These are phyloP conservation scores for Phaffomyces opuntiae DNA, from an alignment of 805 yeast species.

Conservation along the genomic window DNA sequence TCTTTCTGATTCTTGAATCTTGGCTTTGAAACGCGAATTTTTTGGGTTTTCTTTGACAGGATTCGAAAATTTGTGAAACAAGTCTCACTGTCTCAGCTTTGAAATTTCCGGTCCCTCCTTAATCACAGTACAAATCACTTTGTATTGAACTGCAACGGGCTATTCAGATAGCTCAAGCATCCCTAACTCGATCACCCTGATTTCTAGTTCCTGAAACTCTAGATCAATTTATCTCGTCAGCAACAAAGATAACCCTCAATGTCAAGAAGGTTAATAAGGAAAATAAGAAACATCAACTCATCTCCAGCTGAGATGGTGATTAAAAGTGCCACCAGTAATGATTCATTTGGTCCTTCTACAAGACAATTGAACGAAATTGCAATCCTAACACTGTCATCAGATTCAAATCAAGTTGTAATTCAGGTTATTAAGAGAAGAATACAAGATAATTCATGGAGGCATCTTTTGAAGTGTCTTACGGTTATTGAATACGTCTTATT, in stretches of 20 bases:
- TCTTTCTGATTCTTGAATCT: too few species aligned
- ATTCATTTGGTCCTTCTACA: slow-evolving; percentile 50
- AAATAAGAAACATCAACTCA: slow-evolving; percentile 25
- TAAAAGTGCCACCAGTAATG: slow-evolving; percentile 44
- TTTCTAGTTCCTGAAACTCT: too few species aligned
- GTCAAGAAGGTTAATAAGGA: slow-evolving; percentile 25
- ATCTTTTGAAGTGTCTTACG: slow-evolving; percentile 44
- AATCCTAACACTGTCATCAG: slow-evolving; percentile 34
- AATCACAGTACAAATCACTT: too few species aligned
- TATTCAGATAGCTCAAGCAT: too few species aligned
- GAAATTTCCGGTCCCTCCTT: too few species aligned
- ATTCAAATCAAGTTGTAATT: slow-evolving; percentile 32
- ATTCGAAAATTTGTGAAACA: too few species aligned
- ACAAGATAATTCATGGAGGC: slow-evolving; percentile 28
- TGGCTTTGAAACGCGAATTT: too few species aligned
- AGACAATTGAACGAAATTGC: slow-evolving; percentile 47
- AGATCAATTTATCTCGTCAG: too few species aligned
- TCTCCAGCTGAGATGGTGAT: slow-evolving; percentile 29
- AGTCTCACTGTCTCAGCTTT: too few species aligned
- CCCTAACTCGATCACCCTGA: too few species aligned
- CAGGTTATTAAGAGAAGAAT: slow-evolving; percentile 36
- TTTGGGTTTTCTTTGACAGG: too few species aligned
- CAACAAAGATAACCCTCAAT: slow-evolving; percentile 1
- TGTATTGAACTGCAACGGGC: too few species aligned
- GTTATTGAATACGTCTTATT: slow-evolving; percentile 44